phyloP scores from a whole-genome alignment of 2,329 filamentous ascomycete species.

The Fusarium devonianum region DNA sequence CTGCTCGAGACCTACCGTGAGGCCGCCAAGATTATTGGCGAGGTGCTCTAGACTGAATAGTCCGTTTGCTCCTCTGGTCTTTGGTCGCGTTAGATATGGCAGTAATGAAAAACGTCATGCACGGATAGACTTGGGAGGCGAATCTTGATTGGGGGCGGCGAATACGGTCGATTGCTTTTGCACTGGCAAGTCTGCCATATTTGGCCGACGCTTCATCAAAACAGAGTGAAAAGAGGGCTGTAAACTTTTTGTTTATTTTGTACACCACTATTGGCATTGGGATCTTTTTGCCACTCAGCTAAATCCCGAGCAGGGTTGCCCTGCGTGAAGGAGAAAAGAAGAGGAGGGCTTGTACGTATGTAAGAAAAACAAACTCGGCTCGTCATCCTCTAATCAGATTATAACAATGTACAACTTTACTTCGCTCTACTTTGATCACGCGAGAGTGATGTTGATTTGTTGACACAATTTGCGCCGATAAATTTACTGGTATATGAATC shows the following conservation, averaged over 20 bases:
- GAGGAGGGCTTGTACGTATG: conserved; percentile 38
- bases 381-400: conserved; percentile 40
- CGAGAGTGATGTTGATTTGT: not conserved
- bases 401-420: conserved; percentile 37
- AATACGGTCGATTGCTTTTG: conserved; percentile 24
- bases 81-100: conserved; percentile 26
- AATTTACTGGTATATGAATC: not conserved
- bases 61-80: conserved; percentile 1
- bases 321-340: conserved; percentile 24
- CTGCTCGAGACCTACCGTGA: conserved; percentile 95
- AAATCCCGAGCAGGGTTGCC: conserved; percentile 27
- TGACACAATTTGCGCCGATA: not conserved
- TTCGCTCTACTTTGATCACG: not conserved
- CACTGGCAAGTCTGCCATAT: too few species aligned
- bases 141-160: conserved; percentile 17
- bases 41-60: conserved; percentile 73
- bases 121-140: conserved; percentile 31
- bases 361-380: conserved; percentile 41
- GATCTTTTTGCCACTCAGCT: conserved; percentile 34
- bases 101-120: conserved; percentile 29
- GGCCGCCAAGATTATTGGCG: conserved; percentile 96
- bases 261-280: conserved; percentile 41
- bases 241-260: conserved; percentile 39
- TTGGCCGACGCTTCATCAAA: too few species aligned
- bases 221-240: conserved; percentile 26